These are phyloP conservation scores for Phoma sp. DNA, from an alignment of 2,329 filamentous ascomycete genomes.

Conservation along the genomic window DNA sequence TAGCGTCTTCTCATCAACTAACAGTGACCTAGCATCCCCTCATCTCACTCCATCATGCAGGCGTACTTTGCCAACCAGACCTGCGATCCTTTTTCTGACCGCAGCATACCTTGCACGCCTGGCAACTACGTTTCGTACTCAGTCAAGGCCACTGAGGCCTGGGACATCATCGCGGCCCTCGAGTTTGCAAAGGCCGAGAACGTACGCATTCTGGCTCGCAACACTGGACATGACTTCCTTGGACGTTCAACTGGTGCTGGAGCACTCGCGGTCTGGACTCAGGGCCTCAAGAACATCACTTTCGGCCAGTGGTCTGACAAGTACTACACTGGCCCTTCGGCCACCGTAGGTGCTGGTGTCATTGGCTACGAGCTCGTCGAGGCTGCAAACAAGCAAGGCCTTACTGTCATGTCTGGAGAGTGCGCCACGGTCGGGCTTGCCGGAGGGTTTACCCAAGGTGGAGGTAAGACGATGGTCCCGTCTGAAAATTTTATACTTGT, in stretches of 20 bases:
- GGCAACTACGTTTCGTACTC: conserved; percentile 44
- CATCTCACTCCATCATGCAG: conserved; percentile 25
- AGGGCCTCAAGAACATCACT: conserved; percentile 32
- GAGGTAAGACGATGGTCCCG: conserved; percentile 11
- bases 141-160: conserved; percentile 41
- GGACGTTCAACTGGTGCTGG: conserved; percentile 40
- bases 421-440: conserved; percentile 44
- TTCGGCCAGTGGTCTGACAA: conserved; percentile 29
- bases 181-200: conserved; percentile 34
- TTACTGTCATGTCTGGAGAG: conserved; percentile 36
- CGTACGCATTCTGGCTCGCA: conserved; percentile 34
- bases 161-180: conserved; percentile 27
- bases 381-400: conserved; percentile 25
- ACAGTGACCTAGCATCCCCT: conserved; percentile 6
- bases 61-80: conserved; percentile 24
- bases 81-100: conserved; percentile 25
- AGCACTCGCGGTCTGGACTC: conserved; percentile 40
- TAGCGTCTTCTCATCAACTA: background rate
- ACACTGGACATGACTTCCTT: conserved; percentile 39
- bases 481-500: no score
- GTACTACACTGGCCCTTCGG: conserved; percentile 34
- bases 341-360: conserved; percentile 38
- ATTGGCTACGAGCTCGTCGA: conserved; percentile 33
- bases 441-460: conserved; percentile 42
- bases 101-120: conserved; percentile 21